phyloP scores from a whole-genome alignment of 129 eudicot species.

The Scalesia atractyloides region DNA sequence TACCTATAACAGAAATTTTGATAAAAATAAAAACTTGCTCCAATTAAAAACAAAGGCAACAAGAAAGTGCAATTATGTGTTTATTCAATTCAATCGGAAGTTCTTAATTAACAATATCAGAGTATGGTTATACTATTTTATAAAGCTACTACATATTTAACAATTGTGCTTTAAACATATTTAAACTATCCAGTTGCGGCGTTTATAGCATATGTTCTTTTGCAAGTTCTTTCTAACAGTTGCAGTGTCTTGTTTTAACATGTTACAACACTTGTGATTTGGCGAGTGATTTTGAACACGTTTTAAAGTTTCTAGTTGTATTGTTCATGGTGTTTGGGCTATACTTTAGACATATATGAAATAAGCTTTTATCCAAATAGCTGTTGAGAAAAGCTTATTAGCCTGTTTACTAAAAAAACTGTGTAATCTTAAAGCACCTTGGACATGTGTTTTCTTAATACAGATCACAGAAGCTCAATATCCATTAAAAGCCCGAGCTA shows the following conservation, averaged over 20 bases:
- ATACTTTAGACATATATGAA: too few relatives aligned
- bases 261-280: too few relatives aligned
- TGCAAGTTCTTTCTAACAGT: too few relatives aligned
- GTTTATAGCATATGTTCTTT: neutral
- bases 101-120: neutral
- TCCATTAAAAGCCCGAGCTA: neutral
- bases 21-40: neutral
- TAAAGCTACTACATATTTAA: neutral
- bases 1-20: neutral
- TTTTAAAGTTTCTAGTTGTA: too few relatives aligned
- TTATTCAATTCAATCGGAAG: neutral
- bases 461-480: too few relatives aligned
- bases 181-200: neutral
- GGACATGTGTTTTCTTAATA: too few relatives aligned
- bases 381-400: too few relatives aligned
- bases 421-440: too few relatives aligned
- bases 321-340: too few relatives aligned
- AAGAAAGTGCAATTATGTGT: neutral
- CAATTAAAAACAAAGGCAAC: neutral
- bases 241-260: neutral
- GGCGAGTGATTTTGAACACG: too few relatives aligned
- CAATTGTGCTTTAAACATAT: neutral
- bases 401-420: too few relatives aligned
- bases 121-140: neutral
- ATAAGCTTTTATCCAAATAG: too few relatives aligned